Evolutionary conservation across 2,329 filamentous ascomycete species (phyloP).

Genomic region (Hymenoscyphus repandus): DNA sequence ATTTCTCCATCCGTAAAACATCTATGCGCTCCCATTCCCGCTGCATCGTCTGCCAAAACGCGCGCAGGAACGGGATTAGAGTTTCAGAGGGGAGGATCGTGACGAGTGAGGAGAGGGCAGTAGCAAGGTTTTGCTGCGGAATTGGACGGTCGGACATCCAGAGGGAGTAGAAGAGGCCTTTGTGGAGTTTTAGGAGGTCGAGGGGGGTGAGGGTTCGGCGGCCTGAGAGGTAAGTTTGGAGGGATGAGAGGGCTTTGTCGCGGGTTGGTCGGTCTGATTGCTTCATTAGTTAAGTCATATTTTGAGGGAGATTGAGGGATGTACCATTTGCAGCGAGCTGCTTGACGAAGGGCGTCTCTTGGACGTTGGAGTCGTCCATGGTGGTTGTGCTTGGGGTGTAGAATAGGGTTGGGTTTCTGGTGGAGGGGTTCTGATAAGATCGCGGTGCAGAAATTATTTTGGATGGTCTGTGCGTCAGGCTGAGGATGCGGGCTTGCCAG

Average conservation of each 20-base stretch:
- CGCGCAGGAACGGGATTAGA: conserved; percentile 46
- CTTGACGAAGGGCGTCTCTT: conserved; percentile 32
- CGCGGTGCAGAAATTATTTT: not conserved
- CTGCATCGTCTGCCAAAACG: conserved; percentile 67
- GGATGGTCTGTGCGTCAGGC: not conserved
- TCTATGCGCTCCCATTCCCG: conserved; percentile 68
- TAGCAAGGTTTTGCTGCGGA: conserved; percentile 79
- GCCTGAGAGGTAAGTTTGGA: conserved; percentile 69
- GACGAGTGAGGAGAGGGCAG: conserved; percentile 68
- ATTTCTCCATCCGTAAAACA: conserved; percentile 84
- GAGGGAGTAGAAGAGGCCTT: conserved; percentile 86
- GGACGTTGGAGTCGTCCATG: conserved; percentile 16
- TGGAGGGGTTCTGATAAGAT: not conserved
- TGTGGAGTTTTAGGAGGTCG: conserved; percentile 87
- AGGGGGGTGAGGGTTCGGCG: conserved; percentile 54
- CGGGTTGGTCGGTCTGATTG: conserved; percentile 68
- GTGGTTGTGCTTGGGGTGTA: not conserved
- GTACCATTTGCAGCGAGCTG: conserved; percentile 33
- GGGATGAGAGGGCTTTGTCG: conserved; percentile 69
- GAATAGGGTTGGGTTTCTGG: not conserved
- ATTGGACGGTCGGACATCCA: conserved; percentile 90
- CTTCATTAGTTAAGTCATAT: not conserved
- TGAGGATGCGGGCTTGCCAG: not conserved
- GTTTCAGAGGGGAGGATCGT: conserved; percentile 48
- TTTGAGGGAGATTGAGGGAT: not conserved